Evolutionary conservation across 2,329 filamentous ascomycete species (phyloP).

Genomic region (Penicillium sp.): DNA sequence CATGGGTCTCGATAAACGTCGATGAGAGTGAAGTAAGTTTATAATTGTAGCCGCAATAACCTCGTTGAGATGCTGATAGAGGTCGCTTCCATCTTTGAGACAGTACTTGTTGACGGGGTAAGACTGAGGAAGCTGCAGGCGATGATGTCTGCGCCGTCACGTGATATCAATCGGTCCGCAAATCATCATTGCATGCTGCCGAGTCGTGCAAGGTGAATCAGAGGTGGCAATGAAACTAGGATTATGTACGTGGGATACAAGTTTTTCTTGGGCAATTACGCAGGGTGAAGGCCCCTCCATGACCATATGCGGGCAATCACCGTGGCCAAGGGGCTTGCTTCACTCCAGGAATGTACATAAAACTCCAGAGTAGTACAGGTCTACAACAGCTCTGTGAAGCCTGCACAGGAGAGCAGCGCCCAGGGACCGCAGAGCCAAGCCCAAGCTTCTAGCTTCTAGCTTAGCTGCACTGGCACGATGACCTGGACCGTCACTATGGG

Average conservation of each 20-base stretch:
- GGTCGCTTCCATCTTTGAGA: conserved; percentile 6
- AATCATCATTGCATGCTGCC: not conserved
- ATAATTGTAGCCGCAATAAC: not conserved
- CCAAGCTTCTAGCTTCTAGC: not conserved
- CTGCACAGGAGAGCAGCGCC: not conserved
- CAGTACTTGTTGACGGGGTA: not conserved
- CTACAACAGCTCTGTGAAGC: too few relatives aligned
- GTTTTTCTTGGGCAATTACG: not conserved
- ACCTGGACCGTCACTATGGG: not conserved
- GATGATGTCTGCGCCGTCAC: conserved; percentile 15
- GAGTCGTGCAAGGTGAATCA: not conserved
- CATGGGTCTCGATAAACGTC: not conserved
- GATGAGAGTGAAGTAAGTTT: not conserved
- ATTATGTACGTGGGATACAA: not conserved
- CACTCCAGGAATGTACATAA: not conserved
- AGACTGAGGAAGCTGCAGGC: conserved; percentile 16
- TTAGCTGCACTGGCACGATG: not conserved
- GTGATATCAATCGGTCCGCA: not conserved
- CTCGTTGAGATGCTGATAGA: not conserved
- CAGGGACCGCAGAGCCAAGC: not conserved
- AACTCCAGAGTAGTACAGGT: not conserved
- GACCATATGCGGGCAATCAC: not conserved
- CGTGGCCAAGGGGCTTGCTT: not conserved
- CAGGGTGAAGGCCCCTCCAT: too few relatives aligned
- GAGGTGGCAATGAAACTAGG: not conserved